Evolutionary conservation across 2,329 filamentous ascomycete genomes (phyloP), one percentile per base, ranked within the genome.

Genomic region (Raffaelea deltoideospora): DNA sequence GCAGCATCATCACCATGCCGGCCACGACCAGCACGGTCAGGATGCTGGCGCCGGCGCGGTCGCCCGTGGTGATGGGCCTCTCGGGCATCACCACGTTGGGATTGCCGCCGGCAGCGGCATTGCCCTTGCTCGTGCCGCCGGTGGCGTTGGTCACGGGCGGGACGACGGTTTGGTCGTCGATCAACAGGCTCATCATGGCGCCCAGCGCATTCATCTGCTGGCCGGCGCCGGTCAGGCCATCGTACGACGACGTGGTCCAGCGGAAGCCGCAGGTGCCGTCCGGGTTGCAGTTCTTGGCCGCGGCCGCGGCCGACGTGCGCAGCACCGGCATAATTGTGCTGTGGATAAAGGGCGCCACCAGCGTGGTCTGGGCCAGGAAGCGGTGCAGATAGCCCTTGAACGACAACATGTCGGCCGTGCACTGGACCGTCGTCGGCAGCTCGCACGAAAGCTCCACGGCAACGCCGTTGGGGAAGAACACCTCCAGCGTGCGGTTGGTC

Each of bases 371-470:
- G 4, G 70, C 63, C 45, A 83, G 60, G 72, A 76, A 81, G 26
- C 74, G 67, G 45, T 73, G 65, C 14, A 81, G 59, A 39, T 77
- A 75, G 26, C 76, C 78, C 55, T 83, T 83, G 67, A 79, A 85
- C 2, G 72, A 72, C 40, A 72, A 56, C 63, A 85, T 80, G 48
- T 88, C 83, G 34, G 69, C 64, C 38, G 77, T 76, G 59, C 82
- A 88, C 2, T 63, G 56, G 19, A 44, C 31, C 41, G 43, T 43
- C 14, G 53, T 47, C 1, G 29, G 11, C 15, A 46, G 45, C 45
- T 85, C 79, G 57, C 82, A 87, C 10, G 74, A 63, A 5, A 70
- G 56, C 53, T 87, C 82, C 38, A 60, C 72, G 45, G 79, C 73
- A 45, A 79, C 61, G 28, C 65, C 64, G 10, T 70, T 56, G 30